Base-by-base conservation (phyloP, 768 basidiomycete species). In the Serendipita indica region DNA sequence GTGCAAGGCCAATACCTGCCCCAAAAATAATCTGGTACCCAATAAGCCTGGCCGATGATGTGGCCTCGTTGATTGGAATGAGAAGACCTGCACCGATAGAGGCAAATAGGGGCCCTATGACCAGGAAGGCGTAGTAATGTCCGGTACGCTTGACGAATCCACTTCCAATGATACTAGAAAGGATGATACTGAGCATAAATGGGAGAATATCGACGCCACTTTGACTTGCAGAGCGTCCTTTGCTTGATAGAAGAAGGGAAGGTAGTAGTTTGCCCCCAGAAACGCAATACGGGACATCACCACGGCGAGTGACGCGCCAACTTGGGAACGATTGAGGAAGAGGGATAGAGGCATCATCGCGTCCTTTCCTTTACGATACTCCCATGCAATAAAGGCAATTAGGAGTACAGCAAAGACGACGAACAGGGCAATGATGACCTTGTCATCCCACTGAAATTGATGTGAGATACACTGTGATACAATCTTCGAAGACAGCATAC, bases 401-500 rank as follows among this genome's bases (percentile, higher is more conserved):
- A 71, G 65, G 59, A 71, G 64, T 33, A 63, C 62, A 3, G 63
- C 68, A 57, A 70, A 70, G 20, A 32, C 30, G 30, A 30, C 49
- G 30, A 54, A 54, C 7, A 66, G 61, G 34, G 63, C 61, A 13
- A 70, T 67, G 60, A 75, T 73, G 6, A 67, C 65, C 3, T 66
- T 66, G 61, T 72, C 69, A 45, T 63, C 65, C 78, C 78, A 79
- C 1, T n/a, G n/a, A 27, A 54, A n/a, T n/a, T n/a, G n/a, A n/a
- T n/a, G n/a, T n/a, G n/a, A 12, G 2, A 54, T 28, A 27, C 0
- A 54, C 49, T 7, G 30, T 28, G 49, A 27, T 16, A 30, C 22
- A 54, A 7, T 25, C 7, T 10, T 7, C 25, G 25, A 54, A 22
- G 25, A 54, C 49, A 54, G 5, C 30, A 7, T 27, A 18, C 32